Conservation (phyloP, 345 rosid genomes). For the Corchorus capsularis region DNA sequence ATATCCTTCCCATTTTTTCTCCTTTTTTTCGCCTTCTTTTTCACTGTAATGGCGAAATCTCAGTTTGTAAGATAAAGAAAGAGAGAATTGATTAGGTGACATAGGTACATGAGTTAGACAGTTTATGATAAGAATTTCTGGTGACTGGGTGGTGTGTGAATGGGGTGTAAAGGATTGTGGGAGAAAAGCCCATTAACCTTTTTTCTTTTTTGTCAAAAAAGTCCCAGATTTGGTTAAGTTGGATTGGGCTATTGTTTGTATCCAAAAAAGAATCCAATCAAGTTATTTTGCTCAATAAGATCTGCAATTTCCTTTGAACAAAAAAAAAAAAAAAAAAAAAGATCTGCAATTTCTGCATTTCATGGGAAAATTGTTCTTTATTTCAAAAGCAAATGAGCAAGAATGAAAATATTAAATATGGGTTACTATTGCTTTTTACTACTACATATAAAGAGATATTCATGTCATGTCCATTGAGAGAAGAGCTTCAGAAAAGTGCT, state of each 20-base stretch:
- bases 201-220: not conserved
- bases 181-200: constrained; percentile 1
- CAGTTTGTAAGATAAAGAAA: not conserved
- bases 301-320: not conserved
- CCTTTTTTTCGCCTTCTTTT: not conserved
- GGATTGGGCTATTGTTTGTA: not conserved
- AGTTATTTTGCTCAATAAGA: not conserved
- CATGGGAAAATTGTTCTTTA: no score
- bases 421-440: no score
- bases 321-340: no score
- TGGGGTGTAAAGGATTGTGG: not conserved
- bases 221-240: not conserved
- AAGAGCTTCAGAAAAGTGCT: no score
- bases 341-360: not conserved
- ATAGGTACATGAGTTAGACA: not conserved
- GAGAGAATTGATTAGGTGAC: not conserved
- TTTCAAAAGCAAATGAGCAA: no score
- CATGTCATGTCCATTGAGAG: no score
- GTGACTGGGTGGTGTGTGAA: not conserved
- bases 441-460: no score
- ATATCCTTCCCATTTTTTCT: constrained; percentile 73
- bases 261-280: not conserved
- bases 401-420: no score
- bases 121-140: not conserved
- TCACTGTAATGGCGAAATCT: not conserved